These are phyloP conservation scores for Ustilaginoidea virens DNA, from an alignment of 2,329 filamentous ascomycete species.

Conservation along the genomic window DNA sequence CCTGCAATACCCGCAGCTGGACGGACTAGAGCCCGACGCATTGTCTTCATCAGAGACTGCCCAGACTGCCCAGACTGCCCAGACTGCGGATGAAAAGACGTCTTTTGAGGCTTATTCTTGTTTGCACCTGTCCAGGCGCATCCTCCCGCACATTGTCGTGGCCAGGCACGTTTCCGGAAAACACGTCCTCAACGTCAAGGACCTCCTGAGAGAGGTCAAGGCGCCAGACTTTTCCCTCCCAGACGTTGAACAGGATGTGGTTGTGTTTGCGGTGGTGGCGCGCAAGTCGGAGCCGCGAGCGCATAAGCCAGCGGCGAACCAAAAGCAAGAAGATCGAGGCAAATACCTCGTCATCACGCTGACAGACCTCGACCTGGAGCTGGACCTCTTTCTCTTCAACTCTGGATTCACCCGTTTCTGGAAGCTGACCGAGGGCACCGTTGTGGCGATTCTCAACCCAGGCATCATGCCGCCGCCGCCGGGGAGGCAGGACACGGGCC, in stretches of 20 bases:
- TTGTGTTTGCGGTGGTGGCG: constrained; percentile 76
- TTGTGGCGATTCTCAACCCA: constrained; percentile 86
- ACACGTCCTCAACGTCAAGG: constrained; percentile 61
- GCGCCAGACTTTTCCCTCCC: constrained; percentile 71
- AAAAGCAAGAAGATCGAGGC: constrained; percentile 41
- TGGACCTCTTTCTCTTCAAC: constrained; percentile 87
- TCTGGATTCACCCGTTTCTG: constrained; percentile 85
- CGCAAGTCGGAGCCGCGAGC: constrained; percentile 69
- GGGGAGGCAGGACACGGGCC: constrained; percentile 59
- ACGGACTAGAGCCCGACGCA: background rate
- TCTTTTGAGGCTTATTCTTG: constrained; percentile 79
- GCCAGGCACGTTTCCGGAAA: constrained; percentile 66
- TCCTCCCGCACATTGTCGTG: constrained; percentile 67
- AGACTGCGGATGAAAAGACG: constrained; percentile 20
- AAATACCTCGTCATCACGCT: constrained; percentile 91
- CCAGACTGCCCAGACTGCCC: too few species aligned
- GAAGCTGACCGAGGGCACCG: constrained; percentile 82
- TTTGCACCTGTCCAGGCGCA: constrained; percentile 67
- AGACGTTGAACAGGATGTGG: constrained; percentile 71
- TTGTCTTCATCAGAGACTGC: constrained; percentile 7
- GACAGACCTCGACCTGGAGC: constrained; percentile 76
- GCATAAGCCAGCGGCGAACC: constrained; percentile 31
- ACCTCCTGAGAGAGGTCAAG: constrained; percentile 68
- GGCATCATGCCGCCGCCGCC: constrained; percentile 75
- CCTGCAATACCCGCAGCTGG: constrained; percentile 7